Conservation (phyloP, 1,139 yeast genomes). For the Sugiyamaella pinicola region DNA sequence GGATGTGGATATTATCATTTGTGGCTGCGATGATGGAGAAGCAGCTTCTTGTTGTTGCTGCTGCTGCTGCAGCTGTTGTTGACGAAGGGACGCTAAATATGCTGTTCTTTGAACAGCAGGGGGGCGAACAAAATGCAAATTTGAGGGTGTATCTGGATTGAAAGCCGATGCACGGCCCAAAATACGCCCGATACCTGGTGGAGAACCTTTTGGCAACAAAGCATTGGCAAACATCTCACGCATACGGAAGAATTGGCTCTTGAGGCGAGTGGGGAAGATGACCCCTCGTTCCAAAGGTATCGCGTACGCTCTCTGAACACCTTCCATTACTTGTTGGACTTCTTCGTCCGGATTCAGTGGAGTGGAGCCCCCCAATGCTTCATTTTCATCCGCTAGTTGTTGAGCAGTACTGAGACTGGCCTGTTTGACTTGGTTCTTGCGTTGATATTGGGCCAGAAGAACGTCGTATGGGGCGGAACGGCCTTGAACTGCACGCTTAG, state of each 20-base stretch:
- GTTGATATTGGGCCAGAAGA: constrained; percentile 84
- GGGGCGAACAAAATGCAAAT: constrained; percentile 38
- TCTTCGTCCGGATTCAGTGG: constrained; percentile 78
- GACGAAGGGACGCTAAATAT: constrained; percentile 27
- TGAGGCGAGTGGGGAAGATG: constrained; percentile 66
- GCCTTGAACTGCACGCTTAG: constrained; percentile 90
- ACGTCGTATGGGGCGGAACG: constrained; percentile 91
- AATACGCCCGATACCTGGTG: constrained; percentile 37
- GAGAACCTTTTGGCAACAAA: constrained; percentile 34
- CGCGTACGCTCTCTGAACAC: constrained; percentile 79
- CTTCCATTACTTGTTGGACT: constrained; percentile 87
- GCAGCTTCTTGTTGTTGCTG: constrained; percentile 25
- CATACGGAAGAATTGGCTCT: constrained; percentile 76
- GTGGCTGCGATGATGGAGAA: constrained; percentile 25
- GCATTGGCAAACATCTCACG: constrained; percentile 52
- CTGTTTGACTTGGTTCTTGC: constrained; percentile 84
- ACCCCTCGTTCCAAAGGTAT: constrained; percentile 80
- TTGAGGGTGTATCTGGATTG: constrained; percentile 38
- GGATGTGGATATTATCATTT: constrained; percentile 12
- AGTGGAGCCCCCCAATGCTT: constrained; percentile 33
- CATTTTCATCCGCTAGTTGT: constrained; percentile 42
- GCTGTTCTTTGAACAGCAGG: constrained; percentile 43
- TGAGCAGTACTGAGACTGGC: constrained; percentile 39
- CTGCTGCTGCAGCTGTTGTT: constrained; percentile 31
- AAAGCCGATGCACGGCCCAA: constrained; percentile 44